Percentiles rank a stretch among this genome's conserved stretches.
Evolutionary conservation across 2,329 filamentous ascomycete genomes (phyloP).

Genomic region (Aspergillus amoenus): DNA sequence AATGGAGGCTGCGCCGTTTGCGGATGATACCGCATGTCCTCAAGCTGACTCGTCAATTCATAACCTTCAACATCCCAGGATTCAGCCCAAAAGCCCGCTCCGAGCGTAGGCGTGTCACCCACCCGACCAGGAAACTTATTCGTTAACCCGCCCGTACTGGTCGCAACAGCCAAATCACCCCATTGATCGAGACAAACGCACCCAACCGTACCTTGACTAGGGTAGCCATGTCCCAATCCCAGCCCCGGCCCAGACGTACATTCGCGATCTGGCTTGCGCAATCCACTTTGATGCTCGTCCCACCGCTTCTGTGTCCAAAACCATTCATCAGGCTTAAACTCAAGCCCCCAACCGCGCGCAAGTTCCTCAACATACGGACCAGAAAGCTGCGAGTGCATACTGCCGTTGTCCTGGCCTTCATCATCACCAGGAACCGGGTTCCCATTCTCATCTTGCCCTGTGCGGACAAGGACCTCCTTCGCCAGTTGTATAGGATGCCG

Average conservation of each 20-base stretch:
- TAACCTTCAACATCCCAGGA: conserved; percentile 59
- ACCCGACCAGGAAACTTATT: conserved; percentile 85
- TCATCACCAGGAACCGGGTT: conserved; percentile 41
- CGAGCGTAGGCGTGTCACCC: conserved; percentile 80
- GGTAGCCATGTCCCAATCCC: conserved; percentile 20
- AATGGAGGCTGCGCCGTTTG: neutral
- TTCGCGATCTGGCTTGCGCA: conserved; percentile 27
- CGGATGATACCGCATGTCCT: conserved; percentile 1
- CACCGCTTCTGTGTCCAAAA: conserved; percentile 77
- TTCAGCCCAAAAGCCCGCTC: conserved; percentile 88
- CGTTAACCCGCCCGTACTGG: conserved; percentile 73
- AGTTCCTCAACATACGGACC: conserved; percentile 68
- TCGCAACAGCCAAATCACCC: conserved; percentile 69
- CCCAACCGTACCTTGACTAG: conserved; percentile 82
- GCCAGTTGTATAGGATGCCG: conserved; percentile 78
- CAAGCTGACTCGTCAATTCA: neutral
- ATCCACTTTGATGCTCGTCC: conserved; percentile 70
- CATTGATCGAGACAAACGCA: conserved; percentile 77
- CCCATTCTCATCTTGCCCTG: conserved; percentile 58
- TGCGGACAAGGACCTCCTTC: conserved; percentile 62
- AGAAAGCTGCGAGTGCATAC: conserved; percentile 65
- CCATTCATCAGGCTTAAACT: conserved; percentile 67
- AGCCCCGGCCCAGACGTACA: neutral
- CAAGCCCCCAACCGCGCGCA: conserved; percentile 62
- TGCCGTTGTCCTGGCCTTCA: conserved; percentile 32